phyloP scores from a whole-genome alignment of 495 filamentous ascomycete genomes.

The Echria macrotheca region DNA sequence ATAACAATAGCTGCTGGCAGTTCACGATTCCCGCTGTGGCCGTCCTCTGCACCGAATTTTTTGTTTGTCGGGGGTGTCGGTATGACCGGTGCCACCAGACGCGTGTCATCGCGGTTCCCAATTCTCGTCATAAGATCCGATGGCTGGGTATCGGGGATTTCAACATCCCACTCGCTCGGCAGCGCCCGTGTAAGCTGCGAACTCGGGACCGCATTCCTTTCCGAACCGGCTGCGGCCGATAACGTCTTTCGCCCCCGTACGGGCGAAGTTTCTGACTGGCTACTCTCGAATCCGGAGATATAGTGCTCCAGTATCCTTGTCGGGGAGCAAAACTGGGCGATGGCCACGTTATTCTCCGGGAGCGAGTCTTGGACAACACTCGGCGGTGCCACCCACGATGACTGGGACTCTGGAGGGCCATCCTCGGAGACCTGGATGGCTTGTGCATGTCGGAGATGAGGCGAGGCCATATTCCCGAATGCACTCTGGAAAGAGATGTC shows the following conservation, averaged over 20 bases:
- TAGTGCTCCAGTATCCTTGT: constrained; percentile 40
- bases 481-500: constrained; percentile 42
- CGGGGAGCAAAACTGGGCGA: constrained; percentile 32
- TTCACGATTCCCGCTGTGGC: too few relatives aligned
- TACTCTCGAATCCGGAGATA: constrained; percentile 26
- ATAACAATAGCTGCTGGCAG: too few relatives aligned
- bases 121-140: too few relatives aligned
- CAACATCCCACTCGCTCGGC: too few relatives aligned
- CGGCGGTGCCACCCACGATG: constrained; percentile 34
- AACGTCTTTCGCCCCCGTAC: too few relatives aligned
- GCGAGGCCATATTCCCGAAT: constrained; percentile 40
- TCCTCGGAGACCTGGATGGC: neutral
- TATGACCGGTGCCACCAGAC: too few relatives aligned
- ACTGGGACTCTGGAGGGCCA: constrained; percentile 14
- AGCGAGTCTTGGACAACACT: constrained; percentile 40
- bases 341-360: constrained; percentile 22
- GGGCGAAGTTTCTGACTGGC: constrained; percentile 17
- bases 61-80: too few relatives aligned
- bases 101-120: too few relatives aligned
- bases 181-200: too few relatives aligned
- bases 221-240: too few relatives aligned
- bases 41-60: neutral
- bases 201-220: too few relatives aligned
- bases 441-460: constrained; percentile 19
- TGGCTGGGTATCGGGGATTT: too few relatives aligned